Evolutionary conservation across 1,139 yeast species (phyloP), one percentile per base, ranked within the genome.

Genomic region (Scheffersomyces quercinus): DNA sequence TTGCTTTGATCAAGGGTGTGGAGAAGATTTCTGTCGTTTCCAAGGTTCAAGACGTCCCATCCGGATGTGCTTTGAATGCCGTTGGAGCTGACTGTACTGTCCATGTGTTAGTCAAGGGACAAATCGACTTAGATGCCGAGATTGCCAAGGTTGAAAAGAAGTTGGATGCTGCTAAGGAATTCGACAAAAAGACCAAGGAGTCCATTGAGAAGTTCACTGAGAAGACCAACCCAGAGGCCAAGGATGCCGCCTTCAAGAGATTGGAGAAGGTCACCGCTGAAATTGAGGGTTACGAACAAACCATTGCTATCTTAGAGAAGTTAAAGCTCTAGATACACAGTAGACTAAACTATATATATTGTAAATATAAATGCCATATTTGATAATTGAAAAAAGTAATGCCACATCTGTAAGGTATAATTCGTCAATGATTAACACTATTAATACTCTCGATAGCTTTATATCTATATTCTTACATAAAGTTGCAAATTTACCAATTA

Each of bases 41-140:
- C 33, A 59, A 68, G 33, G 67, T 69, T 28, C 62, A 67, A 33
- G 78, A 79, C 12, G 80, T 86, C 50, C 97, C 97, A 53, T 81
- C 83, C 45, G 99, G 99, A 37, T 88, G 96, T 66, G 97, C 95
- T 37, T 79, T 89, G 54, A 84, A 83, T 55, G 81, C 95, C 41
- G 87, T 91, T 49, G 81, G 82, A 45, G 85, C 96, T 37, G 85
- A 81, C 41, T 84, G 89, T 61, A 85, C 85, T 49, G 98, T 91
- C 32, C 96, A 88, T 59, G 82, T 91, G 31, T 78, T 93, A 63
- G 97, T 93, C 47, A 89, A 89, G 77, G 98, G 98, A 44, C 95
- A 88, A 64, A 83, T 93, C 56, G 97, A 93, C 64, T 81, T 91
- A 57, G 97, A 90, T 57, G 85, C 87, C 41, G 98, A 93, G 70